Percentiles rank a stretch among this genome's conserved stretches.
Evolutionary conservation across 768 basidiomycete species (phyloP).

Genomic region (Baorangia bicolor): DNA sequence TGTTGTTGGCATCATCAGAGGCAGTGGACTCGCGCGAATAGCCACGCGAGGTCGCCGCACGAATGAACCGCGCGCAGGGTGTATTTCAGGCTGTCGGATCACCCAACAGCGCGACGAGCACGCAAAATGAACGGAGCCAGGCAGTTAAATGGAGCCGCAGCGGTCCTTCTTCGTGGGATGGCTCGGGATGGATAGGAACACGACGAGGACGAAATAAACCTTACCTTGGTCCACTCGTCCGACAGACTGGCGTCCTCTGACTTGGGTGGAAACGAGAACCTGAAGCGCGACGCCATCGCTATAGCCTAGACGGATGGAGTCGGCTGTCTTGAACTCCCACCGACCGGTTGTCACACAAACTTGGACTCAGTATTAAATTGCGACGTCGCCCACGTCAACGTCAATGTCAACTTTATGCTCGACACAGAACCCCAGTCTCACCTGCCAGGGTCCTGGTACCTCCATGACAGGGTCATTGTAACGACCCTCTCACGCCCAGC

Average conservation of each 20-base stretch:
- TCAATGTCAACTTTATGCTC: conserved; percentile 3
- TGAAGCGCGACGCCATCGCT: background rate
- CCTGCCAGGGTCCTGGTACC: background rate
- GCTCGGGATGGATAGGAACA: background rate
- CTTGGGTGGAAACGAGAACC: background rate
- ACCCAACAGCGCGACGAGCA: background rate
- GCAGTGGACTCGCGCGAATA: conserved; percentile 18
- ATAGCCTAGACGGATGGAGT: no score
- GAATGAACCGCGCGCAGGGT: background rate
- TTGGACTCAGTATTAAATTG: background rate
- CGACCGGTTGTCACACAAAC: background rate
- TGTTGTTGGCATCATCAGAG: conserved; percentile 15
- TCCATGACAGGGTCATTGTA: background rate
- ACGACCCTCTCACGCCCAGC: background rate
- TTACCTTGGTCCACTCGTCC: conserved; percentile 26
- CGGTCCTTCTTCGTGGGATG: conserved; percentile 12
- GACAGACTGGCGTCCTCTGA: background rate
- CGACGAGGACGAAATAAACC: background rate
- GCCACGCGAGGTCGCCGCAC: conserved; percentile 11
- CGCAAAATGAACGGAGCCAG: background rate
- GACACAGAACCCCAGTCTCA: background rate
- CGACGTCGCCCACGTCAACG: conserved; percentile 11
- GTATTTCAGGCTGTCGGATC: conserved; percentile 5
- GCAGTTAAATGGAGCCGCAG: background rate
- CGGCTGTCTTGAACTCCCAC: no score